Evolutionary conservation across 2,329 filamentous ascomycete species (phyloP), one percentile per base, ranked within the genome.

Genomic region (Botrytis fabae): DNA sequence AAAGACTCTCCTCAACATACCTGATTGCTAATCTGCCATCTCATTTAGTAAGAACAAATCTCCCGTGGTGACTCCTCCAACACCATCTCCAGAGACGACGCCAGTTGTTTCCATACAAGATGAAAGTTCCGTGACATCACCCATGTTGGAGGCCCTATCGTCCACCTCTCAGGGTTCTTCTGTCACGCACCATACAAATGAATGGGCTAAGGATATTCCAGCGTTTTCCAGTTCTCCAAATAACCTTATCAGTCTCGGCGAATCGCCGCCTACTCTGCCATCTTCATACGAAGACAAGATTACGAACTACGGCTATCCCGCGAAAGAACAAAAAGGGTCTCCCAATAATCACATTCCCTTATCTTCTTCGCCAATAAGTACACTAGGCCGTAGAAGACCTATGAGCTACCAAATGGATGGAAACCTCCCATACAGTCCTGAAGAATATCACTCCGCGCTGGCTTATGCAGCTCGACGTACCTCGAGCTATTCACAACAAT

Each of bases 401-500:
- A 79, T 88, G 74, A 89, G 87, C 80, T 88, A 85, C 77, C 87
- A 90, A 64, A 74, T 80, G 51, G 80, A 81, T 68, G 76, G 77
- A 12, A 76, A 73, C 46, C 74, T 75, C 46, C 60, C 76, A 42
- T 76, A 76, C 46, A 72, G 69, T 46, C 81, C 87, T 74, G 85
- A 88, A 71, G 87, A 87, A 12, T 85, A 86, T 66, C 84, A 85
- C 73, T 82, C 84, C 44, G 81, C 83, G 69, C 81, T 84, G 48
- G 82, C 76, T 62, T 82, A 82, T 59, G 80, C 80, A 65, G 80
- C 83, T 75, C 79, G 85, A 73, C 81, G 87, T 79, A 83, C 85
- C 42, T 88, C 87, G 63, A 85, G 87, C 82, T 86, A 87, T 77
- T 86, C 87, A 10, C 85, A 85, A 35, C 83, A 82, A 66, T 80